Base-by-base conservation (phyloP, 1,139 yeast genomes). In the Protomyces gravidus region DNA sequence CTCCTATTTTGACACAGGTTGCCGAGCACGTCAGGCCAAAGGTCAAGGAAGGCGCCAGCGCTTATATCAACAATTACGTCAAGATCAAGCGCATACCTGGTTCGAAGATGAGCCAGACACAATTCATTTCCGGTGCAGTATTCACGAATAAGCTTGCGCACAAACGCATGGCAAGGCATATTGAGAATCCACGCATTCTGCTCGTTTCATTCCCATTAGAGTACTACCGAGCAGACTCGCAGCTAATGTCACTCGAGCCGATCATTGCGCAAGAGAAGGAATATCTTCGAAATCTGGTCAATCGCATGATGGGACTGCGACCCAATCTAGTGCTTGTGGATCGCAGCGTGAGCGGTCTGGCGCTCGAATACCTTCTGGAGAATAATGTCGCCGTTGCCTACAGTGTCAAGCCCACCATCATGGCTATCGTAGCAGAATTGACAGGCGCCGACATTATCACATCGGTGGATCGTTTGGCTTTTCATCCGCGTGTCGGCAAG, bases 131-230 rank as follows among this genome's bases (percentile, higher is more conserved):
- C 68, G 99, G 98, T 0, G 73, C 89, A 5, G 85, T 88, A 11
- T 89, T 90, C 71, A 86, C 97, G 0, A 89, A 90, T 65, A 82
- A 85, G 32, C 75, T 90, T 45, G 95, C 96, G n/a, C 76, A 87
- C 47, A 88, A 85, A 68, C 72, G 80, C 2, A 94, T 94, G 98
- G 80, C 89, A 0, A 72, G 81, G 3, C 69, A 70, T 9, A 76
- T 94, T 5, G 68, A 70, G 0, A 78, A 80, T 53, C 97, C 99
- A 0, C 80, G 84, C 61, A 85, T 94, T 48, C 83, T 94, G 60
- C 76, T 94, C 32, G 78, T 94, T 9, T 85, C 89, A 78, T 92
- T 94, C 67, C 96, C 97, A 0, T 75, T 94, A 27, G 97, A 90
- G 69, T 92, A 89, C 67, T 78, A 84, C 64, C 83, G 86, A 63